Conservation (phyloP, 768 basidiomycete genomes). For the Suillus subluteus region DNA sequence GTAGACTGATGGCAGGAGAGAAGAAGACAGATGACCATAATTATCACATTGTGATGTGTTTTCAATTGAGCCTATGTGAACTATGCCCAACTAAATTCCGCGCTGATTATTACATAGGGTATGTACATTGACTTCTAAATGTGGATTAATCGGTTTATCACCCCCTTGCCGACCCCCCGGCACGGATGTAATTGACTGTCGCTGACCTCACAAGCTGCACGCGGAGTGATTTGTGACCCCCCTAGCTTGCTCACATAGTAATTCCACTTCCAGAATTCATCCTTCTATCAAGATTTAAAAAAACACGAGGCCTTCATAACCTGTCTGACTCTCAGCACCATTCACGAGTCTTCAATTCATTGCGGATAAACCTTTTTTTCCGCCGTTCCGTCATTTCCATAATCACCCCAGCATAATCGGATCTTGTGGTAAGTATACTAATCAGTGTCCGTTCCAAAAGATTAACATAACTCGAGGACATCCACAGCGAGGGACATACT, state of each 20-base stretch:
- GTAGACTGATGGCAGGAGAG: conserved; percentile 39
- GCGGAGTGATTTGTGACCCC: conserved; percentile 6
- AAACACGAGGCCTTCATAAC: conserved; percentile 6
- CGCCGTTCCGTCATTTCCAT: not conserved
- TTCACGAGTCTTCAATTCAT: not conserved
- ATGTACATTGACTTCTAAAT: not conserved
- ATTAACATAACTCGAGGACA: not conserved
- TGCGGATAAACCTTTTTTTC: conserved; percentile 1
- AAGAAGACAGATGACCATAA: conserved; percentile 24
- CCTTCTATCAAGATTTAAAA: not conserved
- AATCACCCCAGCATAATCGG: not conserved
- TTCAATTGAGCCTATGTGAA: conserved; percentile 1
- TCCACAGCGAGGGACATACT: not conserved
- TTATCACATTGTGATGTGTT: conserved; percentile 15
- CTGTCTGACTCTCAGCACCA: not conserved
- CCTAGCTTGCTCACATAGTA: not conserved
- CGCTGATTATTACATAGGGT: not conserved
- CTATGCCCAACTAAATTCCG: conserved; percentile 9
- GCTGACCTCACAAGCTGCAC: not conserved
- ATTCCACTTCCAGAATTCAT: not conserved
- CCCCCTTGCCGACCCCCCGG: conserved; percentile 2
- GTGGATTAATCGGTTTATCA: not conserved
- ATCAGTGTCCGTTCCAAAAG: too few species aligned
- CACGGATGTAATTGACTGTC: not conserved
- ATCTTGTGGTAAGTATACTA: not conserved